Percentiles rank a stretch among this genome's conserved stretches.
These are phyloP conservation scores for Nicotiana obtusifolia DNA, from an alignment of 257 asterid genomes.

Conservation along the genomic window DNA sequence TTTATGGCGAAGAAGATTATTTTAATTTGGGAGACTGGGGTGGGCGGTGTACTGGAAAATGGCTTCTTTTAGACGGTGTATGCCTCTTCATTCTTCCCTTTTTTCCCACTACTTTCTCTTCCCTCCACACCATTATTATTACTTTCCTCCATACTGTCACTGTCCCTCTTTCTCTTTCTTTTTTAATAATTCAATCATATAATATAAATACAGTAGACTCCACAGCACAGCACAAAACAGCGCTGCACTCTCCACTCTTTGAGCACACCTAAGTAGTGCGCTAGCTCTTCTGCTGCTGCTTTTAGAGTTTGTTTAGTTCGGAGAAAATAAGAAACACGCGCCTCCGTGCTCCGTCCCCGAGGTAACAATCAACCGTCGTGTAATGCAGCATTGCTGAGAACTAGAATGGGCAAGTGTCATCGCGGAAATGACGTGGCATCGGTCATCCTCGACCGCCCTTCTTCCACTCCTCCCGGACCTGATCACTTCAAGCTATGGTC, in stretches of 20 bases:
- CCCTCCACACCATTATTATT: background rate
- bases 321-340: background rate
- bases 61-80: background rate
- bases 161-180: background rate
- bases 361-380: background rate
- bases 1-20: background rate
- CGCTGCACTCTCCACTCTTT: background rate
- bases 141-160: background rate
- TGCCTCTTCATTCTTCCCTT: background rate
- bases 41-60: background rate
- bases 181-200: too few relatives aligned
- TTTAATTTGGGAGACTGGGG: too few relatives aligned
- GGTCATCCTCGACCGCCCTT: slow-evolving; percentile 48
- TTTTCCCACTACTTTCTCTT: background rate
- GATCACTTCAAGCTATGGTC: slow-evolving; percentile 50
- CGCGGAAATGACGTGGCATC: slow-evolving; percentile 41
- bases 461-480: slow-evolving; percentile 3
- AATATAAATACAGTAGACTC: background rate
- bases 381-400: slow-evolving; percentile 1
- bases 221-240: background rate
- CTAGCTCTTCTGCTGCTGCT: background rate
- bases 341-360: background rate
- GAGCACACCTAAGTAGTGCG: background rate
- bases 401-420: slow-evolving; percentile 38
- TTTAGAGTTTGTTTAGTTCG: background rate